phyloP scores from a whole-genome alignment of 2,329 filamentous ascomycete species.

The Botrytis squamosa region DNA sequence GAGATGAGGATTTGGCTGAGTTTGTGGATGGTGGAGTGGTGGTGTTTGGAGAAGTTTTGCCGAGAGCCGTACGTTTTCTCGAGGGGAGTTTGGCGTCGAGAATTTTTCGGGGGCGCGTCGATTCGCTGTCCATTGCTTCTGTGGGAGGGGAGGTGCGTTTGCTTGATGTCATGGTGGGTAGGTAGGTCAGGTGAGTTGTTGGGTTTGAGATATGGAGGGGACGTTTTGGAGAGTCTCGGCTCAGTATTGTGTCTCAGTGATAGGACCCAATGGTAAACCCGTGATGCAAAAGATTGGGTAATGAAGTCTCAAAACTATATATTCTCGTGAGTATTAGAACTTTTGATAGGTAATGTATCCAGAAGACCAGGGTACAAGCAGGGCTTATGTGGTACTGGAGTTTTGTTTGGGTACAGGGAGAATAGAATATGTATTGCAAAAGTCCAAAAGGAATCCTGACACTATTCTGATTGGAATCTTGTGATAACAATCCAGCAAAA shows the following conservation, averaged over 20 bases:
- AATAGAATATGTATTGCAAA: background rate
- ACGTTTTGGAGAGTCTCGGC: background rate
- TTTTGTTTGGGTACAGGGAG: background rate
- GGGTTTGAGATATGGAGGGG: background rate
- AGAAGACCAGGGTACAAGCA: background rate
- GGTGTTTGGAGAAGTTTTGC: background rate
- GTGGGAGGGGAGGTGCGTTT: constrained; percentile 6
- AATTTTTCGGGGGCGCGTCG: background rate
- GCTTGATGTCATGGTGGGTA: constrained; percentile 11
- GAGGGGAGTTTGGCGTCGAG: constrained; percentile 14
- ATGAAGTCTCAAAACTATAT: constrained; percentile 3
- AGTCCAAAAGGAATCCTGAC: background rate
- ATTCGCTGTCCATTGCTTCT: constrained; percentile 5
- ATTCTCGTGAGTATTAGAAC: background rate
- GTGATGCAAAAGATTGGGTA: background rate
- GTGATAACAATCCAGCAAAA: background rate
- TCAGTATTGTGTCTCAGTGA: background rate
- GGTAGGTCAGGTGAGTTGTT: constrained; percentile 2
- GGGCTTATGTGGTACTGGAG: background rate
- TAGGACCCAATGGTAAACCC: background rate
- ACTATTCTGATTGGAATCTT: background rate
- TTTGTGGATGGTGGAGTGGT: background rate
- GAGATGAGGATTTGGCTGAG: background rate
- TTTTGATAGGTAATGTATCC: constrained; percentile 10
- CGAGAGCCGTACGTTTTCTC: constrained; percentile 4